Conservation (phyloP, 176 grass and related monocot genomes). For the Carex myosuroides region DNA sequence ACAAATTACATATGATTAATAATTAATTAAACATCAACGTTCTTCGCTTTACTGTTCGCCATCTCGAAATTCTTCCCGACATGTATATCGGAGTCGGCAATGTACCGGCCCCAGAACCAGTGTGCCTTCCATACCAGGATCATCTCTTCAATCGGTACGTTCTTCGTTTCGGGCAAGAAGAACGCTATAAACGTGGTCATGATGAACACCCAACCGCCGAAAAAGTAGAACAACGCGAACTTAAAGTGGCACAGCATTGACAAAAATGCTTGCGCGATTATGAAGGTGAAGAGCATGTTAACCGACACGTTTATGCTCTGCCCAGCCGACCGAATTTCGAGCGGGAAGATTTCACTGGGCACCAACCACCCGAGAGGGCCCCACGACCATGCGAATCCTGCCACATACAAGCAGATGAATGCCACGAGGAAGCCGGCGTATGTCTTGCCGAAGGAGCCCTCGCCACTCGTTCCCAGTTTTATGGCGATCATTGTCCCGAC, state of each 20-base stretch:
- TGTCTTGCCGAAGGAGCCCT: constrained; percentile 45
- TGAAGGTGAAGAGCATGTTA: constrained; percentile 95
- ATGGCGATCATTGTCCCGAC: constrained; percentile 62
- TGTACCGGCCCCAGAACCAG: constrained; percentile 89
- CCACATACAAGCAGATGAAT: constrained; percentile 92
- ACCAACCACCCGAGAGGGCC: constrained; percentile 92
- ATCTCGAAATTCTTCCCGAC: constrained; percentile 46
- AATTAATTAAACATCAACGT: constrained; percentile 5
- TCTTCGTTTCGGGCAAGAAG: constrained; percentile 96
- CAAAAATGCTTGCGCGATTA: constrained; percentile 86
- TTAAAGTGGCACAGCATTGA: constrained; percentile 88
- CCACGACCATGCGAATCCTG: constrained; percentile 96
- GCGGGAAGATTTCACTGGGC: constrained; percentile 94
- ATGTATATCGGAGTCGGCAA: constrained; percentile 59
- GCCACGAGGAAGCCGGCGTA: constrained; percentile 69
- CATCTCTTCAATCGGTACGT: constrained; percentile 98
- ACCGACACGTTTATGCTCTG: constrained; percentile 92
- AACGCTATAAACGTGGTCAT: constrained; percentile 76
- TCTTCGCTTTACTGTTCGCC: constrained; percentile 23
- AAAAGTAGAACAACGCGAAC: constrained; percentile 96
- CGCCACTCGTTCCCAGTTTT: constrained; percentile 72
- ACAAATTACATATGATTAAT: constrained; percentile 24
- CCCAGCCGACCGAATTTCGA: constrained; percentile 90
- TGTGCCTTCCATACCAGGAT: constrained; percentile 71
- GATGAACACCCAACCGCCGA: constrained; percentile 73